Percentiles rank a stretch among this genome's conserved stretches.
Conservation (phyloP, 805 yeast species). For the Starmerella lactis-condensi region DNA sequence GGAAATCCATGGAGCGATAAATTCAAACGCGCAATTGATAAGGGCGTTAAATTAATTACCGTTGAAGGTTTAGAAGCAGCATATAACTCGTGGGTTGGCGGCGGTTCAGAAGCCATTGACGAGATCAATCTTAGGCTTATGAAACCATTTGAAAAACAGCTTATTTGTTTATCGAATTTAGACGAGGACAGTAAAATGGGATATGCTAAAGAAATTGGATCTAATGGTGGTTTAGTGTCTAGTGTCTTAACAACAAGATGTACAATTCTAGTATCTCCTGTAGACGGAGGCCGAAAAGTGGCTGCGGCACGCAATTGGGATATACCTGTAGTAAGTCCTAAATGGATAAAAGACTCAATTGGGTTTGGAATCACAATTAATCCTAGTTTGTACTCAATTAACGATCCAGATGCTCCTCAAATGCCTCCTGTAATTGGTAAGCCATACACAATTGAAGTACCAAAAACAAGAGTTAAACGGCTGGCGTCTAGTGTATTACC, state of each 20-base stretch:
- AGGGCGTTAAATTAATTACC: constrained; percentile 39
- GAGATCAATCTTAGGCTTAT: constrained; percentile 16
- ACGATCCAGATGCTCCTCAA: constrained; percentile 5
- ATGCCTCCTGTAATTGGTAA: constrained; percentile 3
- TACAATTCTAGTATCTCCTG: constrained; percentile 21
- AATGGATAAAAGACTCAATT: constrained; percentile 29
- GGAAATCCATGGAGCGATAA: constrained; percentile 36
- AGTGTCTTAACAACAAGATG: constrained; percentile 18
- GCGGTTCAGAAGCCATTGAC: constrained; percentile 17
- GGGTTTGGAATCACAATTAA: constrained; percentile 27
- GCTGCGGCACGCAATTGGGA: constrained; percentile 25
- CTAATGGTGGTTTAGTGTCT: constrained; percentile 22
- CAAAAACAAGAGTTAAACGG: too few relatives aligned
- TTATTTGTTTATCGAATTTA: constrained; percentile 26
- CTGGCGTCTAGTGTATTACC: too few relatives aligned
- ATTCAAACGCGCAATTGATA: constrained; percentile 32
- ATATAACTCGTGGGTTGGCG: constrained; percentile 39
- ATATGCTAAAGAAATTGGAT: constrained; percentile 17
- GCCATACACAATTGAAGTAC: too few relatives aligned
- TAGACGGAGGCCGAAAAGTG: constrained; percentile 21
- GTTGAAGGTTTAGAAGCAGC: constrained; percentile 30
- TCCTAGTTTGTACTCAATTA: constrained; percentile 21
- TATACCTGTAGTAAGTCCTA: constrained; percentile 27
- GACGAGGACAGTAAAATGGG: constrained; percentile 16
- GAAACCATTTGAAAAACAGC: constrained; percentile 20